Conservation (phyloP, 805 yeast species). For the Blastobotrys chiropterorum region DNA sequence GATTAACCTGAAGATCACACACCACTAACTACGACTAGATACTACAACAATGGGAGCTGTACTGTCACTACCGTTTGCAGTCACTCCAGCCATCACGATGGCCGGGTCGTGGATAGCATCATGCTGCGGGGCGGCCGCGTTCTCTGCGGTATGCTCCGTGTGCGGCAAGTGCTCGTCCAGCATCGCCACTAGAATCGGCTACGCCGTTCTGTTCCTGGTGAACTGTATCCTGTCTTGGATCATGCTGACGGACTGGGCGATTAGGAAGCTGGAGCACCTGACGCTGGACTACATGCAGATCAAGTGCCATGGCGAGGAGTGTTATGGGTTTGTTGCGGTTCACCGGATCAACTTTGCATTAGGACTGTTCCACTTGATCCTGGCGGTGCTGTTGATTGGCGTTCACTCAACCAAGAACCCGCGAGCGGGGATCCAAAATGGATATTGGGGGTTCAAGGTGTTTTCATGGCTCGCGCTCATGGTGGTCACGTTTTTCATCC, state of each 20-base stretch:
- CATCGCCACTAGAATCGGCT: conserved; percentile 76
- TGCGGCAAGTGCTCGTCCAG: conserved; percentile 65
- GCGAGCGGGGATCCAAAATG: conserved; percentile 80
- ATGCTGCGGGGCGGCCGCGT: conserved; percentile 74
- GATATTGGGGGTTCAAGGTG: conserved; percentile 81
- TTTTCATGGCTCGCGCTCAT: conserved; percentile 51
- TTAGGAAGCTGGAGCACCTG: conserved; percentile 63
- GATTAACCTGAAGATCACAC: too few relatives aligned
- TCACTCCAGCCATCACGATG: conserved; percentile 58
- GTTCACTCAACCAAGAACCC: conserved; percentile 74
- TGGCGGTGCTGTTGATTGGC: conserved; percentile 63
- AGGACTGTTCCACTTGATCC: conserved; percentile 66
- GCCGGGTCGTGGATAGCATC: conserved; percentile 61
- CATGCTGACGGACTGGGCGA: conserved; percentile 76
- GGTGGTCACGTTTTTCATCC: conserved; percentile 65
- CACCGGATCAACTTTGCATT: conserved; percentile 85
- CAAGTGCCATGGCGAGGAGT: conserved; percentile 74
- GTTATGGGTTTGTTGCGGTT: conserved; percentile 93
- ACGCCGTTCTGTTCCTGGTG: conserved; percentile 69
- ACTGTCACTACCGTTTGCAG: conserved; percentile 42
- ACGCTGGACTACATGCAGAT: conserved; percentile 63
- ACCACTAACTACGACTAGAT: background rate
- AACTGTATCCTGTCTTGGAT: conserved; percentile 89
- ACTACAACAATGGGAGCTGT: conserved; percentile 33
- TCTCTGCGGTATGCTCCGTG: conserved; percentile 54